Conservation (phyloP, 1,284 basidiomycete species). For the Heterobasidion occidentale region DNA sequence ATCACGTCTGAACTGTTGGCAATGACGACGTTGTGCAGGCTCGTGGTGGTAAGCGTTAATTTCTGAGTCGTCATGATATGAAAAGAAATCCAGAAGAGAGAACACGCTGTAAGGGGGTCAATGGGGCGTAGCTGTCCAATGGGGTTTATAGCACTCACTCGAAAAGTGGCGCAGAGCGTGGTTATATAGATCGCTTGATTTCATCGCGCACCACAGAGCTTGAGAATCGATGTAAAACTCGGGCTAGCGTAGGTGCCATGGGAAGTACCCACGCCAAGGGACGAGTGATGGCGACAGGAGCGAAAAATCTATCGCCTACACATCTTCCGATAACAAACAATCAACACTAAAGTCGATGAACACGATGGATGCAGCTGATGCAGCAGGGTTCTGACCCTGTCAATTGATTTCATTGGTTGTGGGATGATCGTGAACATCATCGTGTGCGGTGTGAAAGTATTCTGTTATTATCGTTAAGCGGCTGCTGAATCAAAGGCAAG, state of each 20-base stretch:
- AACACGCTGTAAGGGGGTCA: not conserved
- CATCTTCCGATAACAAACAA: too few species aligned
- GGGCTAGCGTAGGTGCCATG: not conserved
- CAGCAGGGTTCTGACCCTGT: too few species aligned
- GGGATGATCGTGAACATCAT: too few species aligned
- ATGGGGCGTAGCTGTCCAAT: not conserved
- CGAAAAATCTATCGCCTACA: not conserved
- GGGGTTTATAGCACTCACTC: not conserved
- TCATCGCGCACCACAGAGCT: not conserved
- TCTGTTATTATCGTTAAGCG: too few species aligned
- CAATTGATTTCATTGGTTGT: too few species aligned
- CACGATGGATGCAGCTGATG: too few species aligned
- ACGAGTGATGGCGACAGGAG: not conserved
- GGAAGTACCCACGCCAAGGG: not conserved
- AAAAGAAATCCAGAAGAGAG: not conserved
- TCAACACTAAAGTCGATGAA: too few species aligned
- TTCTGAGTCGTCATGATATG: constrained; percentile 19
- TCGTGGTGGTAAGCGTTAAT: constrained; percentile 31
- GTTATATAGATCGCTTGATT: not conserved
- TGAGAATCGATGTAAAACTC: not conserved
- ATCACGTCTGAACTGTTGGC: constrained; percentile 29
- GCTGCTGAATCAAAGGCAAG: too few species aligned
- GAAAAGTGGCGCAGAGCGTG: not conserved
- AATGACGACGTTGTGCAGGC: constrained; percentile 28
- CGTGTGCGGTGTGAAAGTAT: too few species aligned